Base-by-base conservation (phyloP, 345 rosid genomes). In the Eutrema yunnanense region DNA sequence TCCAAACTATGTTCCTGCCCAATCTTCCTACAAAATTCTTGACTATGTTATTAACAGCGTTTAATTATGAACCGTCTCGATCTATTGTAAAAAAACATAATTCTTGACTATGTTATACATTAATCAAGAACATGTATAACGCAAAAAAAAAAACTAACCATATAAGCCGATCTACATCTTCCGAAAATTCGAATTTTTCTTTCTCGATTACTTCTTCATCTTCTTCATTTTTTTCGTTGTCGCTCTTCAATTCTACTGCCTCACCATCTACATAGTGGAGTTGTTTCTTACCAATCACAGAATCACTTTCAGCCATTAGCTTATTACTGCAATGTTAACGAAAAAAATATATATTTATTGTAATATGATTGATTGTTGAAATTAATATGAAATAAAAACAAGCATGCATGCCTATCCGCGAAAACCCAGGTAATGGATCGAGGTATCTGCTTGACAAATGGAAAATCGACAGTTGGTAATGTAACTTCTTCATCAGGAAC, bases 1-100 rank as follows among this genome's bases (percentile, higher is more conserved):
- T 77, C 80, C 66, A 84, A 63, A 48, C 85, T 88, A 78, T 83
- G 53, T 61, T 89, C 87, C 79, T 85, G 85, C 70, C 82, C 85
- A 69, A 81, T 72, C 78, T 46, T 80, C 96, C 98, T 94, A 82
- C 62, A 62, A 80, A 52, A 6, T 22, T 43, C 1, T 68, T 26
- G 11, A 29, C 12, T 30, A 56, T 6, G 19, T 65, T 48, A 38
- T 12, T 54, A 55, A 34, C 19, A 43, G 44, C 9, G 5, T 71
- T 40, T 29, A 11, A 8, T 36, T 12, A 46, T 37, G 7, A 10
- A 8, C 3, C 26, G 6, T 16, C 43, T 71, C 41, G 27, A 8
- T 60, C 38, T 53, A 41, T 41, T 14, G 19, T 41, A 2, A 47
- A 36, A 36, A 14, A 10, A 32, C 12, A 16, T 0, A 16, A 16